phyloP scores from a whole-genome alignment of 495 filamentous ascomycete genomes.

The Neurospora africana region DNA sequence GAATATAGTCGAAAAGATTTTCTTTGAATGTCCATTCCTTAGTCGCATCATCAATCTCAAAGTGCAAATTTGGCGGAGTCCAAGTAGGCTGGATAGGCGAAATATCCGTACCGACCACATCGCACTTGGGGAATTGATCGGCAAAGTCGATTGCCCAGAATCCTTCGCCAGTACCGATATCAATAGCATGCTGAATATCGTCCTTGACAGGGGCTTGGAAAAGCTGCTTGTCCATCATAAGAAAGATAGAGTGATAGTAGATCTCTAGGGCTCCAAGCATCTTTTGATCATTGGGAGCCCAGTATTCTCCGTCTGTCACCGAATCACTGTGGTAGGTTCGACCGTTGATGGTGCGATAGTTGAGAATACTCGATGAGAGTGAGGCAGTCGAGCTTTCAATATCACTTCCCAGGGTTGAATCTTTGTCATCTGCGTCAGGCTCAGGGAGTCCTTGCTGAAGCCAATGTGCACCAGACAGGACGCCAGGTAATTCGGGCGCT shows the following conservation, averaged over 20 bases:
- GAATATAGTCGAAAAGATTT: constrained; percentile 53
- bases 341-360: constrained; percentile 31
- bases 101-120: constrained; percentile 49
- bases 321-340: constrained; percentile 25
- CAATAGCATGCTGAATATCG: neutral
- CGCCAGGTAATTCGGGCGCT: too few relatives aligned
- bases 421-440: neutral
- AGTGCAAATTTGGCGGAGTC: constrained; percentile 22
- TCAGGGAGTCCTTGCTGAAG: neutral
- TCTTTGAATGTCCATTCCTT: constrained; percentile 40
- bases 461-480: neutral
- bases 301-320: neutral
- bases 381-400: constrained; percentile 25
- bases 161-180: neutral
- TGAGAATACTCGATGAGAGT: constrained; percentile 31
- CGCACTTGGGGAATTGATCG: constrained; percentile 37
- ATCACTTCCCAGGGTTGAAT: neutral
- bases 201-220: neutral
- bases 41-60: constrained; percentile 47
- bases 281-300: neutral
- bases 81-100: constrained; percentile 23
- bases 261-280: neutral
- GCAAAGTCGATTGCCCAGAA: constrained; percentile 36
- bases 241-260: neutral
- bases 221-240: neutral